Percentiles rank a stretch among this genome's conserved stretches.
phyloP scores from a whole-genome alignment of 2,329 filamentous ascomycete species.

The Aspergillus pseudonomiae region DNA sequence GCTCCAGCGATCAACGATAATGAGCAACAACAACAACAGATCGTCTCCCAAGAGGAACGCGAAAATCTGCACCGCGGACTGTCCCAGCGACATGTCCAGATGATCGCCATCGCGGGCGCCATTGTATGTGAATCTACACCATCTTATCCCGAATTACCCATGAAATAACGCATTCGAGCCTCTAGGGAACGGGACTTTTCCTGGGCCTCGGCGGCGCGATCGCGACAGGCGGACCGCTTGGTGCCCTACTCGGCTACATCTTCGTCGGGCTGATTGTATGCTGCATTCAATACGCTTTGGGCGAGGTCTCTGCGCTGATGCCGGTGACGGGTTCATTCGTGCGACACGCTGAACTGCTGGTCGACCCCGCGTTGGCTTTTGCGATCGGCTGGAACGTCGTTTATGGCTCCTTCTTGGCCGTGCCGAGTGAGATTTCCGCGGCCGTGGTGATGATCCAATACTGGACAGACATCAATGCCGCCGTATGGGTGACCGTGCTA shows the following conservation, averaged over 20 bases:
- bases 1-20: neutral
- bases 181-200: constrained; percentile 53
- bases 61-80: constrained; percentile 50
- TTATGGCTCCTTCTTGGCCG: constrained; percentile 56
- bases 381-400: constrained; percentile 54
- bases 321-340: constrained; percentile 57
- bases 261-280: constrained; percentile 55
- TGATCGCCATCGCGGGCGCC: constrained; percentile 51
- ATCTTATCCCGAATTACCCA: neutral
- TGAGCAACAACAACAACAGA: constrained; percentile 1
- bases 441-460: constrained; percentile 65
- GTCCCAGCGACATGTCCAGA: constrained; percentile 48
- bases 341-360: constrained; percentile 54
- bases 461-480: constrained; percentile 49
- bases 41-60: constrained; percentile 47
- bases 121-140: constrained; percentile 34
- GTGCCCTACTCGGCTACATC: constrained; percentile 54
- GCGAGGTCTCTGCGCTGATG: constrained; percentile 55
- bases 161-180: neutral
- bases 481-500: constrained; percentile 54
- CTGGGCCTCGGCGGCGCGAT: constrained; percentile 56
- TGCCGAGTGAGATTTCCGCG: constrained; percentile 64
- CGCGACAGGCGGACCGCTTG: constrained; percentile 53
- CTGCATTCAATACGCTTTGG: constrained; percentile 54
- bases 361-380: constrained; percentile 55